These are phyloP conservation scores for Xenoacremonium recifei DNA, from an alignment of 2,329 filamentous ascomycete species.

Conservation along the genomic window DNA sequence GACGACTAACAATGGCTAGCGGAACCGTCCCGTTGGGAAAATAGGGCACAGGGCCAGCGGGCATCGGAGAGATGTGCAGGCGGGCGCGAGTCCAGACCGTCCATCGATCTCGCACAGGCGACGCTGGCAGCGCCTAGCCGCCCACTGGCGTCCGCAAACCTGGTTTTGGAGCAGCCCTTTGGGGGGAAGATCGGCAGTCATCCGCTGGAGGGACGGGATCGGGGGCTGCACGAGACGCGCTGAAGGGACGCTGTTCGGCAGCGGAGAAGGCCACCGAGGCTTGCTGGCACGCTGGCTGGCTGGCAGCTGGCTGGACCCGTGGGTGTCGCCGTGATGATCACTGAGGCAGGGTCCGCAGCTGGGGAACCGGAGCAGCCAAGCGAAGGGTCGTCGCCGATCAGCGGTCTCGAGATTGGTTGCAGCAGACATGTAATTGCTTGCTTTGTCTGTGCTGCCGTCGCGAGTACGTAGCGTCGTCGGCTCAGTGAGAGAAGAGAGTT, in stretches of 20 bases:
- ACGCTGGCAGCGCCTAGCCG: not conserved
- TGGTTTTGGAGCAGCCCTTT: not conserved
- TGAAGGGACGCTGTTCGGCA: not conserved
- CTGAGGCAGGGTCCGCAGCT: no score
- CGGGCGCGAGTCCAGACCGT: constrained; percentile 2
- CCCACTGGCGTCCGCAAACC: not conserved
- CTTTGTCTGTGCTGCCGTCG: no score
- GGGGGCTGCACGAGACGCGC: not conserved
- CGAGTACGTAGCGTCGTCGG: no score
- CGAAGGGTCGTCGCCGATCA: no score
- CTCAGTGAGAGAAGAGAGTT: no score
- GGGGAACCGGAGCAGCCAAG: no score
- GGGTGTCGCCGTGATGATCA: no score
- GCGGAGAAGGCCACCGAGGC: not conserved
- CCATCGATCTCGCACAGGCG: not conserved
- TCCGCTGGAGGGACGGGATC: not conserved
- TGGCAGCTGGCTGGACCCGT: not conserved
- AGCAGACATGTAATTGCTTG: no score
- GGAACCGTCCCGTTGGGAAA: constrained; percentile 3
- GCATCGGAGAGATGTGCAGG: not conserved
- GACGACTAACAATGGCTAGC: no score
- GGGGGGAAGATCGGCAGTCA: constrained; percentile 5
- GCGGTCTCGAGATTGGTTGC: no score
- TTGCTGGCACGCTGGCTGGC: not conserved
- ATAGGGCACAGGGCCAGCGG: constrained; percentile 4